phyloP scores from a whole-genome alignment of 1,284 basidiomycete species.

The Rhizoctonia solani region DNA sequence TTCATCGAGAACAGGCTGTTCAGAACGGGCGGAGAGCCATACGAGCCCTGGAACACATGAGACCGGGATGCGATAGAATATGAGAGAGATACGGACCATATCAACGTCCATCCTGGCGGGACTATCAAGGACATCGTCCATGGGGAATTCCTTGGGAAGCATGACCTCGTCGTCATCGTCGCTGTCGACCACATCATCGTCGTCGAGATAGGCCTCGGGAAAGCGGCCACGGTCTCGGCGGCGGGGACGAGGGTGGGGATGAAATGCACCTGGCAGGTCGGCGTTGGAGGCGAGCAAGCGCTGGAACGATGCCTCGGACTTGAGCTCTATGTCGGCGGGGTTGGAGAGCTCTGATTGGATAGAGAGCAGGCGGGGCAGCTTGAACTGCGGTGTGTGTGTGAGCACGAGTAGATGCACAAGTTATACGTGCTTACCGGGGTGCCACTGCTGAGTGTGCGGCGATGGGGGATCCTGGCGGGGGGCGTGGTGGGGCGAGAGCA shows the following conservation, averaged over 20 bases:
- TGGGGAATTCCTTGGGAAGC: slow-evolving; percentile 25
- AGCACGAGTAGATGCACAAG: not conserved
- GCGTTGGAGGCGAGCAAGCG: slow-evolving; percentile 38
- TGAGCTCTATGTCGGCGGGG: slow-evolving; percentile 36
- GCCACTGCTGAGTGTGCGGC: not conserved
- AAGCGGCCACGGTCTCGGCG: slow-evolving; percentile 38
- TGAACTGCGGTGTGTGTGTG: slow-evolving; percentile 22
- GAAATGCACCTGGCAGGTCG: slow-evolving; percentile 36
- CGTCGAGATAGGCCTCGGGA: slow-evolving; percentile 37
- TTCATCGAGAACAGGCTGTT: slow-evolving; percentile 28
- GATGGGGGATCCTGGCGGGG: not conserved
- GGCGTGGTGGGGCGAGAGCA: slow-evolving; percentile 10
- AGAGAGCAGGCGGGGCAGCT: slow-evolving; percentile 34
- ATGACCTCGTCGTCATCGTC: slow-evolving; percentile 33
- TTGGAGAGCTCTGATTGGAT: slow-evolving; percentile 36
- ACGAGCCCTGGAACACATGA: slow-evolving; percentile 2
- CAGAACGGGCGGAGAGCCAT: slow-evolving; percentile 34
- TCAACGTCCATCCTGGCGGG: slow-evolving; percentile 39
- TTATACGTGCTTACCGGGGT: not conserved
- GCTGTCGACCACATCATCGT: slow-evolving; percentile 35
- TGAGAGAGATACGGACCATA: slow-evolving; percentile 23
- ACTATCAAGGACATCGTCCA: slow-evolving; percentile 35
- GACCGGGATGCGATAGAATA: not conserved
- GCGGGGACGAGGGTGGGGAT: slow-evolving; percentile 36
- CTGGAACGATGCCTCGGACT: slow-evolving; percentile 38